Base-by-base conservation (phyloP, 345 rosid species). In the Garcia nutans region DNA sequence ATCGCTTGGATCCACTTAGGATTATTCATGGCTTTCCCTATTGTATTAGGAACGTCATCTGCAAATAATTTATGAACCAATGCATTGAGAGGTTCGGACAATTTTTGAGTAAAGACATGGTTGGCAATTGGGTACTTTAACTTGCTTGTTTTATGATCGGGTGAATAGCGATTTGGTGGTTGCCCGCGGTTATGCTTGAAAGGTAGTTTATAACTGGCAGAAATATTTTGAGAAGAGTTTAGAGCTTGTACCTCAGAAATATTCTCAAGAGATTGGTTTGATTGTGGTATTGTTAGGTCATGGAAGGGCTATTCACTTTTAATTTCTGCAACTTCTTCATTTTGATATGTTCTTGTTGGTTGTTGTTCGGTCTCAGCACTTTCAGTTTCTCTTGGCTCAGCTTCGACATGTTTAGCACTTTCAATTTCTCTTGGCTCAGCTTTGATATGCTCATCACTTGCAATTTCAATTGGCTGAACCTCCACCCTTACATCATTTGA, bases 91-190 rank as follows among this genome's bases (percentile, higher is more conserved):
- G 37, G 37, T 33, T 33, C 3, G 3, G 5, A 10, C 0, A 71
- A 0, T 2, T 9, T 11, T 57, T 19, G 2, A 28, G 52, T 71
- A 0, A 10, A 19, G 5, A 71, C 22, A 71, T 71, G 24, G 33
- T 71, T 56, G 33, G 22, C 9, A 6, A 71, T 37, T 56, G 20
- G 65, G 0, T 71, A 71, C 20, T 23, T 71, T 33, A 3, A 33
- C 37, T 33, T 33, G 37, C 37, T 33, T 33, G 37, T 31, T 15
- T n/a, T 50, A 2, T 24, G 4, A 11, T 71, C 54, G 10, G 55
- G 74, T 3, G 8, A 57, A 20, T 71, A 71, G 3, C 54, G 20
- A 1, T 58, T 71, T 58, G 65, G 65, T 56, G 74, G 74, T 17
- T 58, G 37, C 1, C 65, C 74, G 2, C 33, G 1, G 6, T 71